phyloP scores from a whole-genome alignment of 768 basidiomycete species.

The Collybia nuda region DNA sequence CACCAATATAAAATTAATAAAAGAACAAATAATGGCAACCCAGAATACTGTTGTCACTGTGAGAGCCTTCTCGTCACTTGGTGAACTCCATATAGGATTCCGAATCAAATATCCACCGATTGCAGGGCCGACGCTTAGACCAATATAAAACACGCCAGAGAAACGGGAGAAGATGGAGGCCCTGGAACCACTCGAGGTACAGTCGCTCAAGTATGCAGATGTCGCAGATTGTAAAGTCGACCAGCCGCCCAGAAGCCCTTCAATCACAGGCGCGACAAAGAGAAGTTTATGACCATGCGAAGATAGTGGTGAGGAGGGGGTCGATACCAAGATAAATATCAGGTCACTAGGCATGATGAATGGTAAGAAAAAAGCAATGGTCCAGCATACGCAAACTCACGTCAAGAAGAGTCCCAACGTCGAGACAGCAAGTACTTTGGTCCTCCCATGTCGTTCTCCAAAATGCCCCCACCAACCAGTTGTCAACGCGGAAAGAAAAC shows the following conservation, averaged over 20 bases:
- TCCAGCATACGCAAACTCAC: conserved; percentile 20
- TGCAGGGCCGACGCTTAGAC: conserved; percentile 74
- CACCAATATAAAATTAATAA: conserved; percentile 59
- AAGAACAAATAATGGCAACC: conserved; percentile 41
- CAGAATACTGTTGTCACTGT: conserved; percentile 49
- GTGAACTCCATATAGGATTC: conserved; percentile 28
- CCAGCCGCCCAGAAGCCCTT: conserved; percentile 85
- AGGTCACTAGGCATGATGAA: conserved; percentile 56
- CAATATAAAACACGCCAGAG: conserved; percentile 74
- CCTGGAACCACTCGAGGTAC: conserved; percentile 81
- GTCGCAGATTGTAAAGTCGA: conserved; percentile 73
- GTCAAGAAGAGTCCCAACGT: conserved; percentile 57
- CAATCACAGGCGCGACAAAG: conserved; percentile 75
- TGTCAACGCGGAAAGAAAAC: conserved; percentile 77
- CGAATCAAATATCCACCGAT: conserved; percentile 61
- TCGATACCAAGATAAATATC: conserved; percentile 81
- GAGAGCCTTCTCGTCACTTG: conserved; percentile 11
- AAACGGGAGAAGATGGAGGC: conserved; percentile 74
- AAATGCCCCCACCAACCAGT: conserved; percentile 90
- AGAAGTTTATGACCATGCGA: conserved; percentile 75
- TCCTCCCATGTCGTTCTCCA: conserved; percentile 78
- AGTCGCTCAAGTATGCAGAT: conserved; percentile 84
- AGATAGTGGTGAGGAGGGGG: conserved; percentile 58
- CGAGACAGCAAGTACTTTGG: conserved; percentile 69
- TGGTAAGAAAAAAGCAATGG: conserved; percentile 1